phyloP scores from a whole-genome alignment of 306 rosid species.

The Quercus wislizeni region DNA sequence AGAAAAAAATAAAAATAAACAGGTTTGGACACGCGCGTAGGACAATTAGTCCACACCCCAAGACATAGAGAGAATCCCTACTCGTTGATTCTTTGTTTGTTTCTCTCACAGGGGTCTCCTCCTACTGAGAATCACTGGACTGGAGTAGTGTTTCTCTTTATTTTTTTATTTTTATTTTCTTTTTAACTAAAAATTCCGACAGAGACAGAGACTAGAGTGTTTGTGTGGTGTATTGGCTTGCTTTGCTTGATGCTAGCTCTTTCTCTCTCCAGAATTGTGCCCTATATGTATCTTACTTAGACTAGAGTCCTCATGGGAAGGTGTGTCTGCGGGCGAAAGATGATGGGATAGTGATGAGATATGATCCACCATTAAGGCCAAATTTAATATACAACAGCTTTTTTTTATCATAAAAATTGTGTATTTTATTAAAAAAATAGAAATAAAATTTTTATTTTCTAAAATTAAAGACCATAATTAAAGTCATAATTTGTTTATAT shows the following conservation, averaged over 20 bases:
- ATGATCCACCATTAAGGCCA: slow-evolving; percentile 10
- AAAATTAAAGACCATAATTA: too few relatives aligned
- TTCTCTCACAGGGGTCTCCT: slow-evolving; percentile 1
- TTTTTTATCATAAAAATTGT: too few relatives aligned
- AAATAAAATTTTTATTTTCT: too few relatives aligned
- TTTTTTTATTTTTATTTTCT: neutral
- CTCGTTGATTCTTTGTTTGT: slow-evolving; percentile 18
- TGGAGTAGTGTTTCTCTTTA: neutral
- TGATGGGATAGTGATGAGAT: slow-evolving; percentile 41
- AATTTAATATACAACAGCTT: neutral
- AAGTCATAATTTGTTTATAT: neutral
- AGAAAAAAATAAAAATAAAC: neutral
- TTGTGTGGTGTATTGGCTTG: neutral
- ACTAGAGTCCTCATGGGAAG: slow-evolving; percentile 24
- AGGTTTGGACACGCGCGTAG: neutral
- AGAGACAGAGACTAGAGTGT: neutral
- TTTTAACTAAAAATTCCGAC: neutral
- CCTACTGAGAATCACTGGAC: neutral
- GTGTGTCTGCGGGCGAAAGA: slow-evolving; percentile 27
- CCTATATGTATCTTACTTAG: neutral
- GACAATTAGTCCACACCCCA: slow-evolving; percentile 15
- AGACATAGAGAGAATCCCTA: slow-evolving; percentile 18
- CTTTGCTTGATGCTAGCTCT: too few relatives aligned
- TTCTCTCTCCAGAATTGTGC: neutral
- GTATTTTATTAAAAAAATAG: too few relatives aligned